A percentile compares a stretch with the other conserved stretches of the same genome.
Evolutionary conservation across 225 moss, liverwort and hornwort species (phyloP).

Genomic region (Bryum argenteum): DNA sequence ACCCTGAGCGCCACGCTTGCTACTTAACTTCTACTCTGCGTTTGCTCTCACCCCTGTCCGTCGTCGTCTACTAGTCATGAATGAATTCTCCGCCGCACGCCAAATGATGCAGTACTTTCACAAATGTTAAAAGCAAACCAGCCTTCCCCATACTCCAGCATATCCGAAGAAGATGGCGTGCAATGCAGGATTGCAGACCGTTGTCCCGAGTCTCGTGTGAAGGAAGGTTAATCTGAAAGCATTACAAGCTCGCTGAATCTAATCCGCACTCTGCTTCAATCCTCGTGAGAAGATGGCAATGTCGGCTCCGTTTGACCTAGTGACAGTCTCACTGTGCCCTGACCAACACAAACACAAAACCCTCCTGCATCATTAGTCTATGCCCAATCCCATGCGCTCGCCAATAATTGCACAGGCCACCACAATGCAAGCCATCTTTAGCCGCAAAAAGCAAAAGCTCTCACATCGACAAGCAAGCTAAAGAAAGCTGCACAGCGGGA

Average conservation of each 20-base stretch:
- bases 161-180: background rate
- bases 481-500: background rate
- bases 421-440: background rate
- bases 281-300: background rate
- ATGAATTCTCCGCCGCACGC: conserved; percentile 16
- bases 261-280: background rate
- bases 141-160: conserved; percentile 10
- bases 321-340: background rate
- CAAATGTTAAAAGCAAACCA: too few relatives aligned
- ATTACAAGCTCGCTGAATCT: background rate
- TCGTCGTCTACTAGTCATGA: background rate
- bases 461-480: background rate
- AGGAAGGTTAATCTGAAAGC: background rate
- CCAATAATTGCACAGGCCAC: background rate
- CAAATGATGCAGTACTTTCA: conserved; percentile 4
- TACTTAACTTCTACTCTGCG: background rate
- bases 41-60: background rate
- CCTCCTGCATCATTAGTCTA: background rate
- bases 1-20: background rate
- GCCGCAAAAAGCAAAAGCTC: background rate
- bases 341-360: background rate
- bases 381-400: background rate
- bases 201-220: conserved; percentile 1
- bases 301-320: conserved; percentile 10
- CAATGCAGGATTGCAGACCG: background rate